Conservation (phyloP, 2,329 filamentous ascomycete genomes). For the Claviceps lovelessii region DNA sequence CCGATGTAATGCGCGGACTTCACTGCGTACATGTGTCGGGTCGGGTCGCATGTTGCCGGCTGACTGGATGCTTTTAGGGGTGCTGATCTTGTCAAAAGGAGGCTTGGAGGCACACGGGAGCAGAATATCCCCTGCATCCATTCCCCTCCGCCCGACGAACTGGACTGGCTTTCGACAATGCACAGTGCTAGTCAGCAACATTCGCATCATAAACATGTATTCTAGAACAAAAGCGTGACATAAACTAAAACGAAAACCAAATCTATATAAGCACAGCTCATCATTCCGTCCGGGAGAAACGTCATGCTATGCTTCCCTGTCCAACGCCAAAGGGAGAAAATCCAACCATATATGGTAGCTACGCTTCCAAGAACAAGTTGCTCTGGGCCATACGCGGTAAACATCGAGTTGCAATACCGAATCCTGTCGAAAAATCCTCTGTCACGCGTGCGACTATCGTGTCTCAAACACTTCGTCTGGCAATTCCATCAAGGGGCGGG, state of each 20-base stretch:
- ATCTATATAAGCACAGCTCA: neutral
- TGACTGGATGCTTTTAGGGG: too few species aligned
- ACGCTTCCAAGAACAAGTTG: neutral
- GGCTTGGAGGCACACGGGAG: too few species aligned
- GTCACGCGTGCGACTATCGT: neutral
- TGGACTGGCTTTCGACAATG: neutral
- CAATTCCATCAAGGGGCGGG: neutral
- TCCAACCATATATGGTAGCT: neutral
- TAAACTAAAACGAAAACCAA: neutral
- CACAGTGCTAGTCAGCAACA: neutral
- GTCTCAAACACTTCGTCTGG: neutral
- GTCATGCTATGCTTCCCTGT: neutral
- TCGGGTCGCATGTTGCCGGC: too few species aligned
- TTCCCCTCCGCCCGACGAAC: neutral
- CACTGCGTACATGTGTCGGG: too few species aligned
- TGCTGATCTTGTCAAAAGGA: too few species aligned
- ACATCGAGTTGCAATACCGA: neutral
- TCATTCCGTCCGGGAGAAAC: neutral
- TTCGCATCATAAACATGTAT: neutral
- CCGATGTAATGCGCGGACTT: too few species aligned
- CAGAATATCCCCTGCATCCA: too few species aligned
- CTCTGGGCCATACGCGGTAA: neutral
- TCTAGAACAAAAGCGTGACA: neutral
- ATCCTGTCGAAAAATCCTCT: neutral
- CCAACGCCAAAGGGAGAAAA: neutral